Evolutionary conservation across 2,329 filamentous ascomycete genomes (phyloP).

Genomic region (Karstenula rhodostoma): DNA sequence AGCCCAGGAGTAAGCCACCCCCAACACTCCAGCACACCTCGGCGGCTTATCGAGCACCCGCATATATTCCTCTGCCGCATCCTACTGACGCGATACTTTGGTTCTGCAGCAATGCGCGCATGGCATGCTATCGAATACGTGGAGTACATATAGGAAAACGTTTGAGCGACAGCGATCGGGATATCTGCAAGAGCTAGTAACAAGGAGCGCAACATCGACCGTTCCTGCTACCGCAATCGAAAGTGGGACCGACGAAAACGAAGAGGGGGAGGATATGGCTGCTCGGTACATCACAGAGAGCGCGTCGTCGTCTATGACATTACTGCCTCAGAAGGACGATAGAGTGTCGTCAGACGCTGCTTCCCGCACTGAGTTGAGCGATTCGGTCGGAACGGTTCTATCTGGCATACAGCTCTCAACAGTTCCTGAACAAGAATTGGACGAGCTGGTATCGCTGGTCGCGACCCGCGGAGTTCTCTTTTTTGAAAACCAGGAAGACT

Average conservation of each 20-base stretch:
- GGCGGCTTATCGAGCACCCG: background rate
- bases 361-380: conserved; percentile 15
- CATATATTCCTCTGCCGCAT: background rate
- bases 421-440: conserved; percentile 51
- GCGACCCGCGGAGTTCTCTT: conserved; percentile 50
- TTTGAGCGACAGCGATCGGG: background rate
- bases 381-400: conserved; percentile 33
- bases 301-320: conserved; percentile 42
- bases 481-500: conserved; percentile 57
- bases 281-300: conserved; percentile 38
- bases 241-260: background rate
- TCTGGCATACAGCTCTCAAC: conserved; percentile 51
- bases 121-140: conserved; percentile 6
- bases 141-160: conserved; percentile 12
- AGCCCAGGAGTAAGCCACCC: background rate
- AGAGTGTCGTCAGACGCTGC: conserved; percentile 24
- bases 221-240: background rate
- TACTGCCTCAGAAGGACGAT: conserved; percentile 54
- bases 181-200: background rate
- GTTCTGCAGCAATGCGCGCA: background rate
- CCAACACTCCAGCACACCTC: background rate
- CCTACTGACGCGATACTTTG: background rate
- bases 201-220: background rate
- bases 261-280: background rate
- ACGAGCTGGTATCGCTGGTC: conserved; percentile 52